A percentile compares a stretch with the other conserved stretches of the same genome.
Conservation (phyloP, 345 rosid species). For the Ceriops zippeliana region DNA sequence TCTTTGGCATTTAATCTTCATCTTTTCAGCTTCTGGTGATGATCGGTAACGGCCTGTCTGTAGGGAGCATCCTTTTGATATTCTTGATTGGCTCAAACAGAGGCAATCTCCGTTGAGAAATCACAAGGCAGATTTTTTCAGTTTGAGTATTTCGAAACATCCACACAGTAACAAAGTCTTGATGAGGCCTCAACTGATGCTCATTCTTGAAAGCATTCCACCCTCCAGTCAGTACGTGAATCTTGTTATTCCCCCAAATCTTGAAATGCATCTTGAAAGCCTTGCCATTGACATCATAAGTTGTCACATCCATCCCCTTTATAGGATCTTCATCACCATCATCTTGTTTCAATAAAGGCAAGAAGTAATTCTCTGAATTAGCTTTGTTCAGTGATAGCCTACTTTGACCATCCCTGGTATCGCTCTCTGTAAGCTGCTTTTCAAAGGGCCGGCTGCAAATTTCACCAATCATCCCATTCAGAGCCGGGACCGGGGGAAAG, state of each 20-base stretch:
- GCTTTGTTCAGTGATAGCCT: constrained; percentile 1
- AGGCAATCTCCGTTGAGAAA: constrained; percentile 2
- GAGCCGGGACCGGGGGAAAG: background rate
- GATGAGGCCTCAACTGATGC: background rate
- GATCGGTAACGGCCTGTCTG: too few species aligned
- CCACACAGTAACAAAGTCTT: constrained; percentile 19
- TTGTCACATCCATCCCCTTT: constrained; percentile 4
- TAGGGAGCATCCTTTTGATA: too few species aligned
- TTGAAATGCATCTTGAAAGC: constrained; percentile 8
- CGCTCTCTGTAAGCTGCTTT: constrained; percentile 21
- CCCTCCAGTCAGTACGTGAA: constrained; percentile 7
- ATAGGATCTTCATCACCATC: background rate
- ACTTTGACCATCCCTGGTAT: background rate
- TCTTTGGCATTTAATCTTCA: too few species aligned
- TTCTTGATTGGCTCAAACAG: background rate
- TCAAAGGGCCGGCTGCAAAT: constrained; percentile 16
- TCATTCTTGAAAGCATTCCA: constrained; percentile 9
- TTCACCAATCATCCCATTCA: constrained; percentile 2
- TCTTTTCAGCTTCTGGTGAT: too few species aligned
- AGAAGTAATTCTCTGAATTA: background rate
- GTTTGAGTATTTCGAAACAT: constrained; percentile 1
- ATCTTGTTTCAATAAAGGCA: constrained; percentile 2
- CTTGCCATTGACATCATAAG: background rate
- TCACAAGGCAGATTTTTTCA: constrained; percentile 1
- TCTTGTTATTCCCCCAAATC: constrained; percentile 1